Conservation (phyloP, 2,329 filamentous ascomycete species). For the Aspergillus nomiae region DNA sequence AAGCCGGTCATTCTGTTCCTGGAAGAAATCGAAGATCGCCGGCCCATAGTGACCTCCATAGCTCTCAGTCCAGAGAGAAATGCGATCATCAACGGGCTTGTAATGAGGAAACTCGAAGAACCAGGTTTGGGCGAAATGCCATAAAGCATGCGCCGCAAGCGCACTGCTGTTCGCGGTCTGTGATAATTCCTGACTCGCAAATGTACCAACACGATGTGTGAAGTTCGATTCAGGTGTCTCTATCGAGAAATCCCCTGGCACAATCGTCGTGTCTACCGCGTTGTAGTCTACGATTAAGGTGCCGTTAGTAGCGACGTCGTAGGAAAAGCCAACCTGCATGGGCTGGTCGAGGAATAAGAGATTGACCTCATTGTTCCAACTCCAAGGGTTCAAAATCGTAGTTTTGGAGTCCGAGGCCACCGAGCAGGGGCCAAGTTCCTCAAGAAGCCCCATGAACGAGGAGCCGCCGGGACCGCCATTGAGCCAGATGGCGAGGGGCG, state of each 20-base stretch:
- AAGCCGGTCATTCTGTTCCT: slow-evolving; percentile 46
- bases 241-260: slow-evolving; percentile 25
- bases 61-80: slow-evolving; percentile 49
- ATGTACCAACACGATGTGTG: slow-evolving; percentile 57
- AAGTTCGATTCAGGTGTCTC: slow-evolving; percentile 49
- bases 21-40: slow-evolving; percentile 41
- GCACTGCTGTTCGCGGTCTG: slow-evolving; percentile 53
- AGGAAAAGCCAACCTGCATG: slow-evolving; percentile 61
- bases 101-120: slow-evolving; percentile 66
- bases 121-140: slow-evolving; percentile 65
- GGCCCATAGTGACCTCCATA: slow-evolving; percentile 50
- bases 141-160: slow-evolving; percentile 56
- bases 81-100: slow-evolving; percentile 56
- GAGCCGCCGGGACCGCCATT: slow-evolving; percentile 64
- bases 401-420: slow-evolving; percentile 55
- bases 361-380: slow-evolving; percentile 65
- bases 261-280: slow-evolving; percentile 23
- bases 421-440: slow-evolving; percentile 55
- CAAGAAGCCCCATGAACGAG: slow-evolving; percentile 59
- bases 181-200: slow-evolving; percentile 47
- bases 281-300: slow-evolving; percentile 32
- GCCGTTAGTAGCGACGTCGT: slow-evolving; percentile 47
- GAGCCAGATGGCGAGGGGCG: slow-evolving; percentile 63
- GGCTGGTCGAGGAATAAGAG: slow-evolving; percentile 73
- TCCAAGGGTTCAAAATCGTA: slow-evolving; percentile 59